These are phyloP conservation scores for Aspergillus viridinutans DNA, from an alignment of 2,329 filamentous ascomycete species.

Conservation along the genomic window DNA sequence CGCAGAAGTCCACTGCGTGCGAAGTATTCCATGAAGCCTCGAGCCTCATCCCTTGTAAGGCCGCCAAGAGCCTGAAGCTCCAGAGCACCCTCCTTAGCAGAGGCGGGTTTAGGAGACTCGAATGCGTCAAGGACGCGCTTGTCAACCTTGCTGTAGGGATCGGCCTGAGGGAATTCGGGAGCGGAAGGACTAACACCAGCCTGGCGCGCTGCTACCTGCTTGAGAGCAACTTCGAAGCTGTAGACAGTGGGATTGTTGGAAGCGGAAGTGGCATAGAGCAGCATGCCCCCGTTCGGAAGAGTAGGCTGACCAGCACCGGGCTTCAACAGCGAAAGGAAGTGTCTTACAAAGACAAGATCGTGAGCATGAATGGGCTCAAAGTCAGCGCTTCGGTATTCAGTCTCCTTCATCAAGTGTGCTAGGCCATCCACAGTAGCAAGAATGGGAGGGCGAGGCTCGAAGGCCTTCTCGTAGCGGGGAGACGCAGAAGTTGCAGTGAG, in stretches of 20 bases:
- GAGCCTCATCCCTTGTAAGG: slow-evolving; percentile 69
- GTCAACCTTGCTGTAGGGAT: slow-evolving; percentile 53
- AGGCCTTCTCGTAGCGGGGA: slow-evolving; percentile 42
- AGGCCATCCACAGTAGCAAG: slow-evolving; percentile 76
- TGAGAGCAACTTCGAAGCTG: slow-evolving; percentile 65
- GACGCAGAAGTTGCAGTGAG: slow-evolving; percentile 53
- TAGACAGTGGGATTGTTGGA: slow-evolving; percentile 64
- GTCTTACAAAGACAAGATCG: slow-evolving; percentile 70
- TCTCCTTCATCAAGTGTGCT: slow-evolving; percentile 72
- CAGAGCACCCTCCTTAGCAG: slow-evolving; percentile 32
- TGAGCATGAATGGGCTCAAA: slow-evolving; percentile 78
- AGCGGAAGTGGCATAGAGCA: slow-evolving; percentile 69
- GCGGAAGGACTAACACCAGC: slow-evolving; percentile 32
- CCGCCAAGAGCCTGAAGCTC: slow-evolving; percentile 58
- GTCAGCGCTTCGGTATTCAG: slow-evolving; percentile 68
- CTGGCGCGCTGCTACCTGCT: slow-evolving; percentile 44
- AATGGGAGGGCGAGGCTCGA: slow-evolving; percentile 55
- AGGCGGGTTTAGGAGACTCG: slow-evolving; percentile 24
- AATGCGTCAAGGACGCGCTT: slow-evolving; percentile 47
- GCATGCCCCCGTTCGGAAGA: slow-evolving; percentile 69
- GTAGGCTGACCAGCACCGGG: slow-evolving; percentile 30
- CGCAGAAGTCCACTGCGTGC: slow-evolving; percentile 77
- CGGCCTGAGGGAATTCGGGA: slow-evolving; percentile 43
- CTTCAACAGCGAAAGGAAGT: slow-evolving; percentile 67
- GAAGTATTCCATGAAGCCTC: slow-evolving; percentile 87